A percentile compares a stretch with the other conserved stretches of the same genome.
phyloP scores from a whole-genome alignment of 2,329 filamentous ascomycete species.

The Neopestalotiopsis sp. region DNA sequence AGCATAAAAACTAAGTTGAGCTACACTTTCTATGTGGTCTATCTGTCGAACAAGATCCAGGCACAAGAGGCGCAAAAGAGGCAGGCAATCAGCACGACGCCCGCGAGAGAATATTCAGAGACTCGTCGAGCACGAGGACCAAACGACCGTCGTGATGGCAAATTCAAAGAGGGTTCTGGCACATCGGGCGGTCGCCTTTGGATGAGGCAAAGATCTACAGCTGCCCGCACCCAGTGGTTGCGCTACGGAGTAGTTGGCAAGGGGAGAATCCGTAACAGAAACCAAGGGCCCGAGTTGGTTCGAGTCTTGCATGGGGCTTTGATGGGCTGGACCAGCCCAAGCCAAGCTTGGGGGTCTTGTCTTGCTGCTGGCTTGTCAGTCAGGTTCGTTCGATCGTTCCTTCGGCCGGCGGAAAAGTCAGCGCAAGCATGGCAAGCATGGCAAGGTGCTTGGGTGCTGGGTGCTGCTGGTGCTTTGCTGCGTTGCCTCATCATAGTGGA shows the following conservation, averaged over 20 bases:
- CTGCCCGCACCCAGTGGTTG: neutral
- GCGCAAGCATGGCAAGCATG: neutral
- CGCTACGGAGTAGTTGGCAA: neutral
- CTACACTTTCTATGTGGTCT: too few relatives aligned
- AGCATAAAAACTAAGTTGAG: too few relatives aligned
- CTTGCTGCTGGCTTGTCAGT: neutral
- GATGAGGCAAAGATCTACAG: slow-evolving; percentile 1
- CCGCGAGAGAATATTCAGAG: too few relatives aligned
- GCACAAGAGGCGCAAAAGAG: neutral
- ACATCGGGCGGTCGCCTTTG: neutral
- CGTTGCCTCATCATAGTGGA: too few relatives aligned
- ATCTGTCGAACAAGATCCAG: too few relatives aligned
- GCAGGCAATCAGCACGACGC: too few relatives aligned
- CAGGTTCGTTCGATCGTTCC: neutral
- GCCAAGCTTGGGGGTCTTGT: neutral
- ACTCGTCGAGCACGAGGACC: too few relatives aligned
- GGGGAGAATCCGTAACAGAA: slow-evolving; percentile 1
- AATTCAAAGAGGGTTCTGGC: neutral
- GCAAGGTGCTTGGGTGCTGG: neutral
- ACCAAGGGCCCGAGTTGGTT: neutral
- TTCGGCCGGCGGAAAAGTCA: neutral
- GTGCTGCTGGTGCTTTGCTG: too few relatives aligned
- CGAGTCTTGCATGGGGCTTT: neutral
- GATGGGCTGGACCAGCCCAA: neutral
- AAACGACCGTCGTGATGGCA: neutral